Evolutionary conservation across 805 yeast species (phyloP), one percentile per base, ranked within the genome.

Genomic region (Starmera pachycereana): DNA sequence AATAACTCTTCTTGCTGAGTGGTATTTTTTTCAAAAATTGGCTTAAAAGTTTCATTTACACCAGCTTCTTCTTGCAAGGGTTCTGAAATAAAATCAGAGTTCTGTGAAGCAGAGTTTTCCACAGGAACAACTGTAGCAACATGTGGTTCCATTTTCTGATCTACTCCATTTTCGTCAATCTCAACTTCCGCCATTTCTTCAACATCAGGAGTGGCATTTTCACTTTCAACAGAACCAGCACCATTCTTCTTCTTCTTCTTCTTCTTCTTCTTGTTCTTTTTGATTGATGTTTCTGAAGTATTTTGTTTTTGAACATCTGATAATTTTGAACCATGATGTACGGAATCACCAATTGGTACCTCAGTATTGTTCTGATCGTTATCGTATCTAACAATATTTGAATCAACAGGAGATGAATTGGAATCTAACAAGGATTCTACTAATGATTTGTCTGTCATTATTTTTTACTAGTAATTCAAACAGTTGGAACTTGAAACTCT

Each of bases 181-280:
- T 22, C 27, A 22, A 5, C 27, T 7, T 22, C 27, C 2, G 5
- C 27, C 27, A 8, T 2, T 22, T 32, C 33, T 8, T 32, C 33
- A 32, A 16, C 11, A 14, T 32, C 19, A 6, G 33, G 22, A 14
- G 33, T 32, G 4, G n/a, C 32, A 16, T 12, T 16, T 10, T 9
- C 33, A 32, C 12, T 12, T 13, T 31, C 25, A 22, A 10, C 22
- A 12, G 25, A 22, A 10, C 22, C 37, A 29, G 22, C 25, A 2
- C 22, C 28, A 8, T 10, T 13, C 10, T 34, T 34, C 33, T 38
- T 38, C 40, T 38, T 38, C 40, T 37, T 37, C 36, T 37, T 37
- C 37, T 37, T 37, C 36, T 38, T 38, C 29, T 38, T 38, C 40
- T 38, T 38, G 12, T 38, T 38, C 22, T 33, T 38, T 14, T 22